Evolutionary conservation across 1,139 yeast genomes (phyloP).

Genomic region (Protomyces gravidus): DNA sequence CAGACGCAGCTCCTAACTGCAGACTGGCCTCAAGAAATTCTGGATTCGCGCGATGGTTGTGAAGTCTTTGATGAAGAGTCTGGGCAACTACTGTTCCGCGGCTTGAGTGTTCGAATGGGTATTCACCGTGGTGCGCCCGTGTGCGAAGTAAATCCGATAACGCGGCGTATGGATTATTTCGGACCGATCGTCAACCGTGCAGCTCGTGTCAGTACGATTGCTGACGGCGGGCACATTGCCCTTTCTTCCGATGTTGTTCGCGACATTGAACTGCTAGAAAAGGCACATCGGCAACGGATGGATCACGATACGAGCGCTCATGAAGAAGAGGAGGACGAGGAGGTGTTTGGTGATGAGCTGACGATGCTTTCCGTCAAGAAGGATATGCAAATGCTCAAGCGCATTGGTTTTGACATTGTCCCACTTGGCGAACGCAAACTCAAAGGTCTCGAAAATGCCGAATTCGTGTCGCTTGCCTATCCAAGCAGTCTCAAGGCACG

Average conservation of each 20-base stretch:
- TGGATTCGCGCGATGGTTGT: constrained; percentile 79
- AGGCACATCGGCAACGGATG: constrained; percentile 35
- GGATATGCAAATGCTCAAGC: constrained; percentile 63
- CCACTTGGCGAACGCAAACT: constrained; percentile 81
- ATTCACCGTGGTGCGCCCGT: constrained; percentile 98
- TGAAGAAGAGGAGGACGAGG: constrained; percentile 3
- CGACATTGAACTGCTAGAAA: constrained; percentile 59
- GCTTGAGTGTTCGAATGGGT: constrained; percentile 95
- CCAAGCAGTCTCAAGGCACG: constrained; percentile 64
- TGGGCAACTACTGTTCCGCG: constrained; percentile 62
- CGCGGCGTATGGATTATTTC: constrained; percentile 95
- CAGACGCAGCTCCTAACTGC: constrained; percentile 78
- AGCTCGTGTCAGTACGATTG: constrained; percentile 86
- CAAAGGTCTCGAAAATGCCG: constrained; percentile 93
- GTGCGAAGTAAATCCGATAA: constrained; percentile 88
- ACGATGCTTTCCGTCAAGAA: constrained; percentile 63
- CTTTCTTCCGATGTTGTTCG: constrained; percentile 74
- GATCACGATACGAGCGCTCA: constrained; percentile 14
- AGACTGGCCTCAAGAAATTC: constrained; percentile 94
- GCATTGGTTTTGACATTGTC: constrained; percentile 64
- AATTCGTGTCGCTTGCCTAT: constrained; percentile 71
- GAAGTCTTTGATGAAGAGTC: constrained; percentile 69
- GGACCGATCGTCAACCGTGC: constrained; percentile 99
- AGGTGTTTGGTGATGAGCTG: constrained; percentile 40
- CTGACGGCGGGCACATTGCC: constrained; percentile 97